Evolutionary conservation across 768 basidiomycete species (phyloP), one percentile per base, ranked within the genome.

Genomic region (Collybia sordida): DNA sequence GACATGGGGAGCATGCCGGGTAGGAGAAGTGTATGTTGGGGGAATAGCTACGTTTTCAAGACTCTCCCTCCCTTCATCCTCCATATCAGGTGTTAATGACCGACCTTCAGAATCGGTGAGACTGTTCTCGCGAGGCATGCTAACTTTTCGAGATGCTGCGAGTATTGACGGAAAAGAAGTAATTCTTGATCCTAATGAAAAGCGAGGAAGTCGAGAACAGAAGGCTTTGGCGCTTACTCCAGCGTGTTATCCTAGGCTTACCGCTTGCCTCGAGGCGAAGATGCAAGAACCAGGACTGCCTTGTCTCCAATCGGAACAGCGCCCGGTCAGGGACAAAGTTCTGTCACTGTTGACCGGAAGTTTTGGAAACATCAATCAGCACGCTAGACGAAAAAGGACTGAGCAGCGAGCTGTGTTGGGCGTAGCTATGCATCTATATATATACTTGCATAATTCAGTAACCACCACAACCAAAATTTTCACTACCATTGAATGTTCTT

Each of bases 111-210:
- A 81, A 64, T 87, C 85, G 55, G 72, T 75, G 67, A 85, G 77
- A 64, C 83, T 85, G 67, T 86, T 85, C 60, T 83, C 81, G 48
- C 83, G 75, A 40, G 84, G 80, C 84, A 86, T 84, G 25, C 23
- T 54, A 49, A 36, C 24, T 49, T 53, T 56, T 37, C 56, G 56
- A 35, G 25, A 18, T 21, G 44, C 14, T 2, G 31, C 31, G 14
- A 31, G 14, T 7, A 31, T 31, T 4, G 14, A 31, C 14, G 9
- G 9, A 7, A 14, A 31, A 31, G 31, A 31, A 3, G 11, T 11
- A 11, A 14, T 4, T 31, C 3, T 14, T 14, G 9, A 6, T 31
- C 9, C 31, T 11, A 3, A 14, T 4, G 9, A 11, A 31, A 31
- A 31, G 11, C 3, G 14, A 14, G 6, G 11, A 31, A 14, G 11